A percentile compares a stretch with the other conserved stretches of the same genome.
Conservation (phyloP, 495 filamentous ascomycete genomes). For the Neurospora hispaniola region DNA sequence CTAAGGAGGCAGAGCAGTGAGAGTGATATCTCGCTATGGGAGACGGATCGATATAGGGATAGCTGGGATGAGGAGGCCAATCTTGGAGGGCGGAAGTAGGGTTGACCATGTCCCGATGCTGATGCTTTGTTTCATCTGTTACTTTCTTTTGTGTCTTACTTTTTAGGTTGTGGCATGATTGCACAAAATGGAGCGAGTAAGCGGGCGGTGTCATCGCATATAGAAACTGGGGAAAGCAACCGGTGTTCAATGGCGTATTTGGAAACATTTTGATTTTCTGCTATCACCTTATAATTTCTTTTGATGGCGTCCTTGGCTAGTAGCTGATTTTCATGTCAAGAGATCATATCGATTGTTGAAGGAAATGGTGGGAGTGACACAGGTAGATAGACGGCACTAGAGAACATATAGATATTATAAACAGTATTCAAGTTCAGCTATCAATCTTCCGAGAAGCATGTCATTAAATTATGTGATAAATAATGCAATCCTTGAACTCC, state of each 20-base stretch:
- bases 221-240: background rate
- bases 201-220: background rate
- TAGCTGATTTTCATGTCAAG: background rate
- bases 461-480: background rate
- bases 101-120: background rate
- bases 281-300: background rate
- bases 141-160: background rate
- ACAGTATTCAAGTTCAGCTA: background rate
- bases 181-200: background rate
- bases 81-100: background rate
- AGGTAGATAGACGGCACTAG: background rate
- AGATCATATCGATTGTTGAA: background rate
- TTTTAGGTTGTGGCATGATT: background rate
- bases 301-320: background rate
- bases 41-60: constrained; percentile 30
- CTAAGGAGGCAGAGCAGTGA: constrained; percentile 12
- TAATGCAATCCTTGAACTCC: constrained; percentile 1
- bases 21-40: constrained; percentile 53
- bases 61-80: constrained; percentile 17
- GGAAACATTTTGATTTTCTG: background rate
- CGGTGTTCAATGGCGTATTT: background rate
- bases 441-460: background rate
- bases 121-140: background rate
- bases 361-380: background rate
- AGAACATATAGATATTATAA: background rate